Evolutionary conservation across 176 grass and related monocot species (phyloP).

Genomic region (Triticum aestivum): IWGSC_CS_RefSeq_v2.1 NC_057814.1:34352017-34352516

Average conservation of each 20-base stretch:
- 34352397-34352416: background rate
- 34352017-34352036: background rate
- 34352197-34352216: background rate
- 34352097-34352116: background rate
- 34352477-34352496: slow-evolving; percentile 60
- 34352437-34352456: slow-evolving; percentile 38
- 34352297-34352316: background rate
- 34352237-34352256: background rate
- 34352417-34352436: background rate
- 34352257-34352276: background rate
- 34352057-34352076: background rate
- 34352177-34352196: background rate
- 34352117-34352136: background rate
- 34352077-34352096: background rate
- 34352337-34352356: background rate
- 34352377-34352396: background rate
- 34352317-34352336: background rate
- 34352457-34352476: slow-evolving; percentile 24
- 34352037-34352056: background rate
- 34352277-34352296: slow-evolving; percentile 5
- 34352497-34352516: slow-evolving; percentile 89
- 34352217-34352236: background rate
- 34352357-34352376: background rate
- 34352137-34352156: background rate
- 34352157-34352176: background rate